phyloP scores from a whole-genome alignment of 2,329 filamentous ascomycete genomes.

The Paecilomyces formosus region DNA sequence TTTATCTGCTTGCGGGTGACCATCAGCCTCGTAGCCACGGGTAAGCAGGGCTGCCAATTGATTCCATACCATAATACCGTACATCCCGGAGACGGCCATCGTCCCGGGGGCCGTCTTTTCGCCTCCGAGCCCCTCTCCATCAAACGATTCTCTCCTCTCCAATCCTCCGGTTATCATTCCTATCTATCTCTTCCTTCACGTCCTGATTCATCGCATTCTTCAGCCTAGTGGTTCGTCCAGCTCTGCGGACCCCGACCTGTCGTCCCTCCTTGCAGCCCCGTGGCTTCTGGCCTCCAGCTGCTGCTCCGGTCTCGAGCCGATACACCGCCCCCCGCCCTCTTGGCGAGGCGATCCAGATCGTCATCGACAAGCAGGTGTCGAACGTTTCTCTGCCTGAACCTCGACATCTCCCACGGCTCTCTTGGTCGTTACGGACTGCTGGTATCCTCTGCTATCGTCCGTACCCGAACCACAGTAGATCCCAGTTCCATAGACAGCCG shows the following conservation, averaged over 20 bases:
- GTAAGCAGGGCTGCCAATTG: no score
- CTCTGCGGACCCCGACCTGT: neutral
- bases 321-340: neutral
- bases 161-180: neutral
- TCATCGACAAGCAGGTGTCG: neutral
- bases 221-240: neutral
- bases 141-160: neutral
- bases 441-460: neutral
- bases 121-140: neutral
- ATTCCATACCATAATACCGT: no score
- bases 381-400: neutral
- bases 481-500: neutral
- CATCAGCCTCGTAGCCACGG: no score
- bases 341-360: neutral
- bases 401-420: neutral
- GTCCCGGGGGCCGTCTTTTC: neutral
- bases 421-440: neutral
- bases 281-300: neutral
- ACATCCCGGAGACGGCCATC: neutral
- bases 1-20: no score
- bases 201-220: neutral
- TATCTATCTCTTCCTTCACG: neutral
- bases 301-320: neutral
- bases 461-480: neutral
- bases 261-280: neutral